Evolutionary conservation across 2,329 filamentous ascomycete genomes (phyloP).

Genomic region (Metarhizium guizhouense): DNA sequence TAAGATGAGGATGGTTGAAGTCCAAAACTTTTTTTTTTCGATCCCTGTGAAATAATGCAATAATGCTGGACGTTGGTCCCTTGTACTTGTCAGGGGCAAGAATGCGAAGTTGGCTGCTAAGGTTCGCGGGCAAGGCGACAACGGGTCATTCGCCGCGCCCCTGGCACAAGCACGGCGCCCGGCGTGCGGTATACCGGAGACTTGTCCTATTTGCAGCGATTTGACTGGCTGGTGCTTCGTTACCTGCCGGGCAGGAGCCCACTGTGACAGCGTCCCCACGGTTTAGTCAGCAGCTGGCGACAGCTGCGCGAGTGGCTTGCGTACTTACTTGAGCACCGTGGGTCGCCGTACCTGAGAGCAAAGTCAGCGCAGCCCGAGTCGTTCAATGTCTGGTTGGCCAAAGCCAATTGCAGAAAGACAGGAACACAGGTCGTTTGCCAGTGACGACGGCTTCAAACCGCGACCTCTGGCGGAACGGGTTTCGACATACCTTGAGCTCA

Average conservation of each 20-base stretch:
- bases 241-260: neutral
- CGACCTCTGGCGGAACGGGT: too few relatives aligned
- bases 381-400: too few relatives aligned
- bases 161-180: too few relatives aligned
- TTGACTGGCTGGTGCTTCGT: neutral
- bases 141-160: too few relatives aligned
- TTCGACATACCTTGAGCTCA: neutral
- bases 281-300: neutral
- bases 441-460: too few relatives aligned
- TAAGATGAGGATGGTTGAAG: neutral
- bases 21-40: neutral
- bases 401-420: neutral
- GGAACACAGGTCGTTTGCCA: too few relatives aligned
- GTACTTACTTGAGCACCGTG: too few relatives aligned
- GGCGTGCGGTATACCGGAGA: neutral
- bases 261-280: neutral
- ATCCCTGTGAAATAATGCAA: neutral
- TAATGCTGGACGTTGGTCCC: neutral
- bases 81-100: neutral
- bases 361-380: neutral
- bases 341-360: too few relatives aligned
- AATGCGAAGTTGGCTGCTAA: neutral
- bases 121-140: neutral
- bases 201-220: constrained; percentile 1
- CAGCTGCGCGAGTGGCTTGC: too few relatives aligned